Conservation (phyloP, 371 early-diverging fungal species). For the Umbelopsis sp. region DNA sequence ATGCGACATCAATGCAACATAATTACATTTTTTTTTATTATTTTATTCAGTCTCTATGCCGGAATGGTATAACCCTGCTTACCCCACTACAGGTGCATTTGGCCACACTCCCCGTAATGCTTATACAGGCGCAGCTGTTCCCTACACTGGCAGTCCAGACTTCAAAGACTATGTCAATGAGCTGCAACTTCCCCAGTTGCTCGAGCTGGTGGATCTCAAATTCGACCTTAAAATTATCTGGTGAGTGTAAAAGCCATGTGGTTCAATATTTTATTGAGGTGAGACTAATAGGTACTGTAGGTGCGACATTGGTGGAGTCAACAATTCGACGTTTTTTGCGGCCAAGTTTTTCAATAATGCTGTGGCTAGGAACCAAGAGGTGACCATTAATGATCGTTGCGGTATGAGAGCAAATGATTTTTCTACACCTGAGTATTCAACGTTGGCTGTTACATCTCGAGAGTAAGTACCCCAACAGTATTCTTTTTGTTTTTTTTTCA, state of each 20-base stretch:
- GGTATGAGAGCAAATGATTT: conserved; percentile 32
- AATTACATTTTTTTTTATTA: too few relatives aligned
- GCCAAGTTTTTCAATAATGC: conserved; percentile 30
- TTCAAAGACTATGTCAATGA: conserved; percentile 37
- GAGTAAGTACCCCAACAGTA: conserved; percentile 17
- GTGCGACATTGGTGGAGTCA: conserved; percentile 45
- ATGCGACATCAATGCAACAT: too few relatives aligned
- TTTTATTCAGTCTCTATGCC: conserved; percentile 36
- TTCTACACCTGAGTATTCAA: conserved; percentile 38
- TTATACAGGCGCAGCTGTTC: conserved; percentile 24
- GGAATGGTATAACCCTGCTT: conserved; percentile 43
- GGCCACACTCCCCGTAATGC: conserved; percentile 37
- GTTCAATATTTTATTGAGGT: not conserved
- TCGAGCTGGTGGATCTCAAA: conserved; percentile 29
- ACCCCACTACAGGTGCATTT: conserved; percentile 22
- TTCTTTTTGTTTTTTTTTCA: too few relatives aligned
- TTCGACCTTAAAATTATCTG: conserved; percentile 39
- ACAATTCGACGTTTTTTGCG: conserved; percentile 43
- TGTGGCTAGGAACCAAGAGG: not conserved
- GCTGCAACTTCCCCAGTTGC: conserved; percentile 38
- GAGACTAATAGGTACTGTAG: conserved; percentile 14
- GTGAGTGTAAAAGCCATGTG: conserved; percentile 15
- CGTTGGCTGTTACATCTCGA: conserved; percentile 22
- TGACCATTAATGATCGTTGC: conserved; percentile 9
- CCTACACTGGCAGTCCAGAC: conserved; percentile 28